Evolutionary conservation across 371 early-diverging fungal species (phyloP), one percentile per base, ranked within the genome.

Genomic region (Smittium culicis): DNA sequence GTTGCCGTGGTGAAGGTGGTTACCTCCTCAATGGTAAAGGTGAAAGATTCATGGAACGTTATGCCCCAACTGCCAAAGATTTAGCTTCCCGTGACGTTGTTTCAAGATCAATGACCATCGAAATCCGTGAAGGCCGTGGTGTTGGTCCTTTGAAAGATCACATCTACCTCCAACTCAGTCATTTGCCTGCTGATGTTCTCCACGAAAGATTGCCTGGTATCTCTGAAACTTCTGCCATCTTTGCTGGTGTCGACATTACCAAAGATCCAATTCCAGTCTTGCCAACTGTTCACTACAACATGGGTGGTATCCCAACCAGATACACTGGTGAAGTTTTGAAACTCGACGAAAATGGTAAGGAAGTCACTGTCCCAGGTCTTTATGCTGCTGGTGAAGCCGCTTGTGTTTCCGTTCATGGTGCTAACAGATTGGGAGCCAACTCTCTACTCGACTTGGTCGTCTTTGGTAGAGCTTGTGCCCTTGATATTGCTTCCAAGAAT

Each of bases 191-290:
- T 68, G 87, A 92, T 63, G 90, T 94, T 63, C 83, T 98, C 55
- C 82, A 87, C 33, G 93, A 93, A 80, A 92, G 97, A 75, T 85
- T 97, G 64, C 98, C 98, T 29, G 97, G 97, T 81, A 97, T 97
- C 70, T 97, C 94, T 11, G 96, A 97, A 80, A 96, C 95, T 28
- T 95, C 96, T 34, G 90, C 91, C 68, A 95, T 97, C 77, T 96
- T 97, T 77, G 89, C 95, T 62, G 94, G 94, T 78, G 97, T 97
- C 61, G 95, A 97, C 82, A 95, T 96, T 35, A 96, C 96, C 77
- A 95, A 95, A 85, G 96, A 96, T 76, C 95, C 98, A 56, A 97
- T 97, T 76, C 98, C 98, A n/a, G 97, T 97, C 58, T 81, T 97
- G 66, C 98, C 98, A 68, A 96, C 98, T 68, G 98, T 96, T 71